Evolutionary conservation across 352 stramenopile genomes (phyloP).

Genomic region (Hyaloperonospora arabidopsidis): DNA sequence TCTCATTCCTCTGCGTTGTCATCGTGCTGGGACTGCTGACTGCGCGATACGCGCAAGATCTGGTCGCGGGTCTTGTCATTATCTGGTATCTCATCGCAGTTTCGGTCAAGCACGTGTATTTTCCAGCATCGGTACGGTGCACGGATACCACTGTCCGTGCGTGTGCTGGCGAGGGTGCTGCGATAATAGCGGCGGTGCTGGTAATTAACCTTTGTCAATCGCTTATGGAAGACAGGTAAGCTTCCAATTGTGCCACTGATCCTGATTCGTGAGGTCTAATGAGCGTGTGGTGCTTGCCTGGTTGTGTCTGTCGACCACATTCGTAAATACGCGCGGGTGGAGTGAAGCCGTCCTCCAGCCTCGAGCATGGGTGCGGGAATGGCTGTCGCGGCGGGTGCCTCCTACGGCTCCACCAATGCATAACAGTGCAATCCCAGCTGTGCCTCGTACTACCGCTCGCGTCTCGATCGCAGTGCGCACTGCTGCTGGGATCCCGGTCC

Average conservation of each 20-base stretch:
- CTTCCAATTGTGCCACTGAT: slow-evolving; percentile 1
- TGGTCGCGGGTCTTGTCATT: slow-evolving; percentile 46
- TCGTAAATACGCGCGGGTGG: slow-evolving; percentile 15
- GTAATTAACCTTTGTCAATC: slow-evolving; percentile 43
- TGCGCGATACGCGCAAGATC: slow-evolving; percentile 54
- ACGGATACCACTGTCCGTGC: slow-evolving; percentile 52
- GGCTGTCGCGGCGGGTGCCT: slow-evolving; percentile 29
- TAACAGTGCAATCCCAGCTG: slow-evolving; percentile 28
- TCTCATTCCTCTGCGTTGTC: slow-evolving; percentile 52
- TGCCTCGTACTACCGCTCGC: slow-evolving; percentile 28
- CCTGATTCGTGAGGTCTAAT: slow-evolving; percentile 6
- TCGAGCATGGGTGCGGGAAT: slow-evolving; percentile 33
- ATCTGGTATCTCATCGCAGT: slow-evolving; percentile 71
- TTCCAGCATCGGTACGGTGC: slow-evolving; percentile 36
- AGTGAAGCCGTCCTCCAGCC: slow-evolving; percentile 36
- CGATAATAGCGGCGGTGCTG: slow-evolving; percentile 48
- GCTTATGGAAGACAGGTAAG: slow-evolving; percentile 58
- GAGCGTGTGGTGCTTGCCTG: slow-evolving; percentile 11
- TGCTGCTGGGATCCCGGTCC: slow-evolving; percentile 19
- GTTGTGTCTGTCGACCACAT: slow-evolving; percentile 5
- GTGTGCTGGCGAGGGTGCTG: slow-evolving; percentile 51
- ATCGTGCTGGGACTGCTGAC: slow-evolving; percentile 54
- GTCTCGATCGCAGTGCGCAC: slow-evolving; percentile 26
- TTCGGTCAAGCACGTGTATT: slow-evolving; percentile 41
- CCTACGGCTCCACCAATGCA: slow-evolving; percentile 30